Evolutionary conservation across 352 stramenopile species (phyloP), one percentile per base, ranked within the genome.

Genomic region (Phytophthora pini): DNA sequence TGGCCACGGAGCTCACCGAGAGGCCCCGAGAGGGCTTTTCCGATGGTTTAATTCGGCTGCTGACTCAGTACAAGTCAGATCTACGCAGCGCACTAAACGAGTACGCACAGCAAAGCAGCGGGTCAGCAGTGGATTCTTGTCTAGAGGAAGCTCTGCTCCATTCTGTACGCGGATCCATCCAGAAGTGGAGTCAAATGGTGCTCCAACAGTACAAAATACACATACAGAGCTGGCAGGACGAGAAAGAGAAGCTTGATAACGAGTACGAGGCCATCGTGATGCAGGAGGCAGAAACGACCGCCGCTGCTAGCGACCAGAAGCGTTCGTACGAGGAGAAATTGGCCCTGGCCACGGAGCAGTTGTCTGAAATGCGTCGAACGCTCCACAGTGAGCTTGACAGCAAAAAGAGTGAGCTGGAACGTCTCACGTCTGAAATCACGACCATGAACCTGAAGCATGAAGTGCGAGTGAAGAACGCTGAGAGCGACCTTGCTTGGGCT

Each of bases 401-500:
- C 40, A 83, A 80, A 17, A 86, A 84, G 56, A 61, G 50, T 13
- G 76, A 86, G 46, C 61, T 89, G 0, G 74, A 86, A 22, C 65
- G 74, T 4, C 56, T 88, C 24, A 68, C 44, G 27, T 77, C 31
- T 17, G 79, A 86, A 13, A 70, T 87, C 53, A 52, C 61, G n/a
- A 85, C 77, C 29, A 85, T 88, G 73, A 72, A 77, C n/a, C 41
- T 78, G 48, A 89, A 89, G 66, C 80, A 92, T 40, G 70, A 87
- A 1, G 59, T 77, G 10, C 79, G 77, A 15, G 44, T 92, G n/a
- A 66, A 65, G 24, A 87, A 78, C 20, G 68, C 70, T n/a, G 76
- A 86, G 54, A 82, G 54, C 24, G 79, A 92, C 34, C 69, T 92
- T 1, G 66, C 65, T 47, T 88, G 79, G 73, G 72, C 74, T 52